phyloP scores from a whole-genome alignment of 2,329 filamentous ascomycete species.

The Arachnomyces sp. region DNA sequence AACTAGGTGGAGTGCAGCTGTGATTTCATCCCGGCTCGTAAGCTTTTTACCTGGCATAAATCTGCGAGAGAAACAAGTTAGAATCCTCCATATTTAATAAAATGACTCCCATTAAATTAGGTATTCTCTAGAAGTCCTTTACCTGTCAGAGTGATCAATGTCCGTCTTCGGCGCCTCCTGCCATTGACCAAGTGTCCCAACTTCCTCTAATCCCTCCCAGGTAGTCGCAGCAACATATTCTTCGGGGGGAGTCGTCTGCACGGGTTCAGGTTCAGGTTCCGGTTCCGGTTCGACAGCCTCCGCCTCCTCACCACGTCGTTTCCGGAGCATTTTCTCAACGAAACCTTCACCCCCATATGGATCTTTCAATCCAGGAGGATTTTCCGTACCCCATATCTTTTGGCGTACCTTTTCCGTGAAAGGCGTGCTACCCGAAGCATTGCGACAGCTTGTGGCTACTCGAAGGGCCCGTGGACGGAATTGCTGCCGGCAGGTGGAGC shows the following conservation, averaged over 20 bases:
- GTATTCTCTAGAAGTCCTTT: no score
- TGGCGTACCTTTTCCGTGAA: constrained; percentile 40
- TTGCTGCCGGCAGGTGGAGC: constrained; percentile 33
- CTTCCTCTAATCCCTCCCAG: constrained; percentile 47
- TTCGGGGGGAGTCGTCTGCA: constrained; percentile 10
- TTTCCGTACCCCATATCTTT: constrained; percentile 45
- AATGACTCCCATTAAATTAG: no score
- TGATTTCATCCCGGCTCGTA: constrained; percentile 27
- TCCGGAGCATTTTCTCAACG: constrained; percentile 22
- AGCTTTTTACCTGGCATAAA: constrained; percentile 32
- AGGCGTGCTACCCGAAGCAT: constrained; percentile 27
- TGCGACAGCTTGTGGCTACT: constrained; percentile 12
- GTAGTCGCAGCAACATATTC: constrained; percentile 41
- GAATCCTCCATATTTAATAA: no score
- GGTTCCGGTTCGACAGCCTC: constrained; percentile 2
- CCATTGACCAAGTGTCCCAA: constrained; percentile 45
- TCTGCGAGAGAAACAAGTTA: constrained; percentile 11
- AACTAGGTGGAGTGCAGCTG: constrained; percentile 46
- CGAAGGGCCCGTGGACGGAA: constrained; percentile 20
- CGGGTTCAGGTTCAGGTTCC: background rate
- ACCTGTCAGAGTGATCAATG: constrained; percentile 37
- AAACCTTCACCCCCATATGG: constrained; percentile 38
- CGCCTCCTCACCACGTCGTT: constrained; percentile 8
- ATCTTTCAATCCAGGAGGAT: constrained; percentile 42
- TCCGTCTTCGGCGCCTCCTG: constrained; percentile 27